Evolutionary conservation across 2,329 filamentous ascomycete species (phyloP).

Genomic region (Colletotrichum eremochloae): DNA sequence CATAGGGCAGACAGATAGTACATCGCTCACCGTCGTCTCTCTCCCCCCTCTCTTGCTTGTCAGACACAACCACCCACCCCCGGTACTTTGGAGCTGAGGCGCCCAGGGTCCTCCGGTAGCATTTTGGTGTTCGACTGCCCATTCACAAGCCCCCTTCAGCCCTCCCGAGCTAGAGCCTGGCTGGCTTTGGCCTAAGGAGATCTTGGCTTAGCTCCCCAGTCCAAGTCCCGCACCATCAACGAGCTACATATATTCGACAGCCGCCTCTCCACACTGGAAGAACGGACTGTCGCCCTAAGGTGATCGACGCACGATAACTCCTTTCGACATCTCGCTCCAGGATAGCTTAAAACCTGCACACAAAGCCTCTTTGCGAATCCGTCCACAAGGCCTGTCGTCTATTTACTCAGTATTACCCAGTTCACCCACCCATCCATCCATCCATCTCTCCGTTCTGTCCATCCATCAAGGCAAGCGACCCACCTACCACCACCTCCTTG

Average conservation of each 20-base stretch:
- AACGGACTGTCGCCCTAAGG: constrained; percentile 35
- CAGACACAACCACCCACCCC: constrained; percentile 33
- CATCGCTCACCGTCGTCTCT: constrained; percentile 11
- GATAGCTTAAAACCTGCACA: constrained; percentile 38
- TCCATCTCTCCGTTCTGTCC: background rate
- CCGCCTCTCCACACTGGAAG: constrained; percentile 37
- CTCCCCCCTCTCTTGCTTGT: constrained; percentile 10
- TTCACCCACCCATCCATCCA: constrained; percentile 7
- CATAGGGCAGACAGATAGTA: constrained; percentile 36
- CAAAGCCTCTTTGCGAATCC: constrained; percentile 39
- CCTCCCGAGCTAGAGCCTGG: constrained; percentile 54
- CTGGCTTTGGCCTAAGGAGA: constrained; percentile 48
- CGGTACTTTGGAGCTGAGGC: constrained; percentile 42
- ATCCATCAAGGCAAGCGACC: constrained; percentile 4
- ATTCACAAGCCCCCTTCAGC: constrained; percentile 51
- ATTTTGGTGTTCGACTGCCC: constrained; percentile 35
- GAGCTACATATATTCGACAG: constrained; percentile 43
- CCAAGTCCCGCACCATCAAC: constrained; percentile 42
- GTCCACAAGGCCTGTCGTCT: constrained; percentile 23
- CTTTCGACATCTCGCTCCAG: constrained; percentile 40
- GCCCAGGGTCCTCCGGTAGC: constrained; percentile 36
- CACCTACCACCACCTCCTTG: constrained; percentile 10
- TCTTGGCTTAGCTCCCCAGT: constrained; percentile 48
- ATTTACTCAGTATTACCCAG: constrained; percentile 5
- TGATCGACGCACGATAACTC: constrained; percentile 42